Conservation (phyloP, 495 filamentous ascomycete genomes). For the Cercophora samala region DNA sequence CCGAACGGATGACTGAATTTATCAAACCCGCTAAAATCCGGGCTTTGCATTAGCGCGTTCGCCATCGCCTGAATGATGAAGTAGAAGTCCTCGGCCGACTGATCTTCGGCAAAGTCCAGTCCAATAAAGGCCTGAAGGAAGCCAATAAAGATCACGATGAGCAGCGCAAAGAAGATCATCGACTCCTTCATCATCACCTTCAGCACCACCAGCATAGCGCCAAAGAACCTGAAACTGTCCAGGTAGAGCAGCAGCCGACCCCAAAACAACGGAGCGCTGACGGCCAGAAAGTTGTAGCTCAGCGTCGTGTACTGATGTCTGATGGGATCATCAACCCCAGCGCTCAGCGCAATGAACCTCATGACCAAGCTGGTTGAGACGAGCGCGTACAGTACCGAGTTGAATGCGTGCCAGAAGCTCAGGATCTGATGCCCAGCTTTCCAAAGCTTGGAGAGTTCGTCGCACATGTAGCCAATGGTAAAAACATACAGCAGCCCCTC, state of each 20-base stretch:
- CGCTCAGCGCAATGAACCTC: slow-evolving; percentile 70
- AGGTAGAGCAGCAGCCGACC: slow-evolving; percentile 87
- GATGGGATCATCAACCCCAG: slow-evolving; percentile 47
- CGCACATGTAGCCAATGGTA: slow-evolving; percentile 87
- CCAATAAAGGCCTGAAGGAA: slow-evolving; percentile 97
- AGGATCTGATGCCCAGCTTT: slow-evolving; percentile 88
- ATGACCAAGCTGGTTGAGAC: slow-evolving; percentile 72
- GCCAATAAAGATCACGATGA: slow-evolving; percentile 78
- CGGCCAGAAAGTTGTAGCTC: slow-evolving; percentile 88
- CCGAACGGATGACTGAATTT: slow-evolving; percentile 73
- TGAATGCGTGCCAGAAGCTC: slow-evolving; percentile 95
- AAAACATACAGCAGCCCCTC: slow-evolving; percentile 86
- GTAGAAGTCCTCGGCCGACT: slow-evolving; percentile 52
- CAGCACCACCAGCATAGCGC: slow-evolving; percentile 93
- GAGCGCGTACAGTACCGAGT: slow-evolving; percentile 72
- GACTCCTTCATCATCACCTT: slow-evolving; percentile 99
- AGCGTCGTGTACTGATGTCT: slow-evolving; percentile 71
- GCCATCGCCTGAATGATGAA: slow-evolving; percentile 89
- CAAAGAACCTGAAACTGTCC: slow-evolving; percentile 92
- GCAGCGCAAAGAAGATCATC: slow-evolving; percentile 94
- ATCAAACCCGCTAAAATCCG: slow-evolving; percentile 87
- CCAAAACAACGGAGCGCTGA: slow-evolving; percentile 96
- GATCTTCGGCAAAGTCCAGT: slow-evolving; percentile 76
- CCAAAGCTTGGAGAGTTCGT: slow-evolving; percentile 83
- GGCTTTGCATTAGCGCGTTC: slow-evolving; percentile 82